phyloP scores from a whole-genome alignment of 805 yeast species.

The Debaryomyces prosopidis region DNA sequence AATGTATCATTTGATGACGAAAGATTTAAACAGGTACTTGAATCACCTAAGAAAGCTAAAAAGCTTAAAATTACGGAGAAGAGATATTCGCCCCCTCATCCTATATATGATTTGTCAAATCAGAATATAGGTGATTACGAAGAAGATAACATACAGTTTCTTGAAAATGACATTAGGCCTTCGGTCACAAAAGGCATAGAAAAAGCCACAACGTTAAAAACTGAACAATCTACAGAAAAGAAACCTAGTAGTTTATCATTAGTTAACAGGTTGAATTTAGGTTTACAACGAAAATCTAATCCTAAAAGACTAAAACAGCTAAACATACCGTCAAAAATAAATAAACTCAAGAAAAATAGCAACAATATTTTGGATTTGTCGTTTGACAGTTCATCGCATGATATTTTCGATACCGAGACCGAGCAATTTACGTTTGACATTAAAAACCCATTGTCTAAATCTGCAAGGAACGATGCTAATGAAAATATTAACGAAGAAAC shows the following conservation, averaged over 20 bases:
- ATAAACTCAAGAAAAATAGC: neutral
- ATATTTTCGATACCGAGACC: neutral
- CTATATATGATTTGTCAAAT: constrained; percentile 25
- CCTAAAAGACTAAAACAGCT: neutral
- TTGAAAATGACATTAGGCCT: constrained; percentile 17
- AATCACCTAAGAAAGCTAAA: constrained; percentile 22
- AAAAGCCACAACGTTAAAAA: neutral
- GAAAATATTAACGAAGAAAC: neutral
- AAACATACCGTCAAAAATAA: neutral
- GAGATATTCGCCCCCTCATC: constrained; percentile 12
- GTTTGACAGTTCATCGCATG: constrained; percentile 6
- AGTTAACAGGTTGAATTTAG: neutral
- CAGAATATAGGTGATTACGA: constrained; percentile 38
- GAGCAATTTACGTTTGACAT: neutral
- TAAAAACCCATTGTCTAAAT: neutral
- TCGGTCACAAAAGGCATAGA: neutral
- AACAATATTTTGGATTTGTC: constrained; percentile 7
- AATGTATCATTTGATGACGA: constrained; percentile 12
- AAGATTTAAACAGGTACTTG: constrained; percentile 16
- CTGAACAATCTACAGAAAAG: neutral
- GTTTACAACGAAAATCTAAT: neutral
- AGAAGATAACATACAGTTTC: constrained; percentile 27
- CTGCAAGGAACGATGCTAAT: neutral
- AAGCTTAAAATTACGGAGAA: constrained; percentile 16
- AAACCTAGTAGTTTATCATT: neutral